Evolutionary conservation across 495 filamentous ascomycete species (phyloP).

Genomic region (Tirmania nivea): DNA sequence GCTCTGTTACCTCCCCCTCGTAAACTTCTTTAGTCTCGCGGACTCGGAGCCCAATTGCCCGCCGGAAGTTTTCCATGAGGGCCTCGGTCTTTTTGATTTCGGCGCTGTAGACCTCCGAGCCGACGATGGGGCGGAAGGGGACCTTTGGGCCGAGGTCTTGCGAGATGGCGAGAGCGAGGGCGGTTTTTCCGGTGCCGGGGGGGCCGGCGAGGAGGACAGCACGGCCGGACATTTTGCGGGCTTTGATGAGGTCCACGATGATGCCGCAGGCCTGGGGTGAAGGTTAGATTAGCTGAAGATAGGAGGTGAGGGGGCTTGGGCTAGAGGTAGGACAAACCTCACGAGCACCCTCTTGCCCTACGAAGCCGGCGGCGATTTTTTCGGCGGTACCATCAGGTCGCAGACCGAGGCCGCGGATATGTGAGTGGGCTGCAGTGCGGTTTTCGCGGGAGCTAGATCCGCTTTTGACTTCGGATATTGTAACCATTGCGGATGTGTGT

Average conservation of each 20-base stretch:
- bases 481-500: conserved; percentile 42
- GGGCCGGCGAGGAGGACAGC: conserved; percentile 79
- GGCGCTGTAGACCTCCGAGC: conserved; percentile 87
- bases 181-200: conserved; percentile 92
- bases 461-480: conserved; percentile 78
- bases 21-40: conserved; percentile 88
- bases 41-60: conserved; percentile 86
- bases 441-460: conserved; percentile 72
- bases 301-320: background rate
- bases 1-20: conserved; percentile 1
- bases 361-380: conserved; percentile 52
- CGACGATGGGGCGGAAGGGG: conserved; percentile 90
- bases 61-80: conserved; percentile 92
- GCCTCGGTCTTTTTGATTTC: conserved; percentile 99
- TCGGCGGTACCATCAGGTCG: conserved; percentile 65
- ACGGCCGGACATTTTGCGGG: conserved; percentile 90
- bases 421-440: conserved; percentile 85
- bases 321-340: conserved; percentile 33
- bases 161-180: conserved; percentile 76
- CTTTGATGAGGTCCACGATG: conserved; percentile 79
- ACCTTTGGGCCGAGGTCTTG: conserved; percentile 94
- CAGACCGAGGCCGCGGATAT: conserved; percentile 85
- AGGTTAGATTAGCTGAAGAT: background rate
- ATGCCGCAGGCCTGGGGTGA: conserved; percentile 58
- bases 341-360: conserved; percentile 69